Evolutionary conservation across 2,329 filamentous ascomycete species (phyloP).

Genomic region (Cercospora zeina): DNA sequence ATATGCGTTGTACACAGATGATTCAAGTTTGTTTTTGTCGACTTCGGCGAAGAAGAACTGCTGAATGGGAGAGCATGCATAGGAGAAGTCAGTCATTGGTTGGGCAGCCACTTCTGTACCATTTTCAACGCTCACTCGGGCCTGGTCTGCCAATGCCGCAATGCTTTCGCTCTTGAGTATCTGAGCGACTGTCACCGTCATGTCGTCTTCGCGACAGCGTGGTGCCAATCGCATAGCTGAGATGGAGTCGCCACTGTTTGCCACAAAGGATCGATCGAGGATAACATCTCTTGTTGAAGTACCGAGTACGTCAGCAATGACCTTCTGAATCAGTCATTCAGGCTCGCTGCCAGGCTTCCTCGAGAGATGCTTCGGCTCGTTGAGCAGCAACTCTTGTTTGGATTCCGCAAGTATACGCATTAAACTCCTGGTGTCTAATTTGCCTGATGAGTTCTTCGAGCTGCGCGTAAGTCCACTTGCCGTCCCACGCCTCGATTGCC

Average conservation of each 20-base stretch:
- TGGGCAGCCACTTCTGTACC: background rate
- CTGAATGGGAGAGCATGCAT: background rate
- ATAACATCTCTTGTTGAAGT: background rate
- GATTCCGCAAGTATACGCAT: background rate
- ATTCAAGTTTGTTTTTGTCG: background rate
- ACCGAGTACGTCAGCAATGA: background rate
- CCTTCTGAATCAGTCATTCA: background rate
- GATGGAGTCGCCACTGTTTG: background rate
- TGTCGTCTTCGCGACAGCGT: background rate
- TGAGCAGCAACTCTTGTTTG: background rate
- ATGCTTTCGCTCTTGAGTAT: background rate
- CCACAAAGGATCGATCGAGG: background rate
- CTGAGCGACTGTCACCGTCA: background rate
- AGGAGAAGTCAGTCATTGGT: background rate
- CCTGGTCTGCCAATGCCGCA: background rate
- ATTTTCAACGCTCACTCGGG: background rate
- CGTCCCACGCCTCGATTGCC: background rate
- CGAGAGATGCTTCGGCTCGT: background rate
- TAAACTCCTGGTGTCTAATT: background rate
- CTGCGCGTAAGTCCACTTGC: background rate
- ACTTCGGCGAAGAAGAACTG: background rate
- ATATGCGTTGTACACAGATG: background rate
- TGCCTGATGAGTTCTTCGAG: background rate
- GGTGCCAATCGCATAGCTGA: background rate
- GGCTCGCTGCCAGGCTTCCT: background rate